phyloP scores from a whole-genome alignment of 257 asterid species.

The Leptodermis oblonga region DNA sequence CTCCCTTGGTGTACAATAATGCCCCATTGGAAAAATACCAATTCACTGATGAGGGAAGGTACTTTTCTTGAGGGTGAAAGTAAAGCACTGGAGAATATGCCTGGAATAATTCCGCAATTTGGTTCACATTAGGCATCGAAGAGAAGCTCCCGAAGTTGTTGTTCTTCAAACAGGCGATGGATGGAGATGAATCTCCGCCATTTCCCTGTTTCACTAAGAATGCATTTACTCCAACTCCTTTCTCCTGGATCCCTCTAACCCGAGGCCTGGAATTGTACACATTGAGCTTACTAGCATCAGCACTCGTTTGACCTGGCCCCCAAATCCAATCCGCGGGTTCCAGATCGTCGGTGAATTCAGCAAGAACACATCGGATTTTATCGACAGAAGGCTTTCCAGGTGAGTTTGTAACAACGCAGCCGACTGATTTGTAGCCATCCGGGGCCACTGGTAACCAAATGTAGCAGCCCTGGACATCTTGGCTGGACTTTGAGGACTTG shows the following conservation, averaged over 20 bases:
- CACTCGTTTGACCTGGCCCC: slow-evolving; percentile 32
- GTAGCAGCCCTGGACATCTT: slow-evolving; percentile 32
- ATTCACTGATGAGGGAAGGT: slow-evolving; percentile 70
- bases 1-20: slow-evolving; percentile 43
- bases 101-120: slow-evolving; percentile 39
- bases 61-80: slow-evolving; percentile 64
- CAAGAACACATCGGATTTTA: slow-evolving; percentile 56
- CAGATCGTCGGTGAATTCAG: slow-evolving; percentile 55
- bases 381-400: slow-evolving; percentile 66
- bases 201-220: slow-evolving; percentile 28
- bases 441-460: slow-evolving; percentile 82
- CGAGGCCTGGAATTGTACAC: slow-evolving; percentile 48
- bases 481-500: slow-evolving; percentile 14
- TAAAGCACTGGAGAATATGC: slow-evolving; percentile 62
- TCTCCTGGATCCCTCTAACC: slow-evolving; percentile 46
- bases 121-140: slow-evolving; percentile 50
- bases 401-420: slow-evolving; percentile 56
- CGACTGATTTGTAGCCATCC: slow-evolving; percentile 60
- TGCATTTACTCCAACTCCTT: slow-evolving; percentile 45
- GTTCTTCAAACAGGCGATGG: slow-evolving; percentile 63
- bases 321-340: slow-evolving; percentile 62
- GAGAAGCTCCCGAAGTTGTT: slow-evolving; percentile 30
- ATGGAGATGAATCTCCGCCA: too few relatives aligned
- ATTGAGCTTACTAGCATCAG: slow-evolving; percentile 29
- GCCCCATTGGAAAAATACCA: slow-evolving; percentile 75